These are phyloP conservation scores for Trichoderma asperelloides DNA, from an alignment of 495 filamentous ascomycete genomes.

Conservation along the genomic window DNA sequence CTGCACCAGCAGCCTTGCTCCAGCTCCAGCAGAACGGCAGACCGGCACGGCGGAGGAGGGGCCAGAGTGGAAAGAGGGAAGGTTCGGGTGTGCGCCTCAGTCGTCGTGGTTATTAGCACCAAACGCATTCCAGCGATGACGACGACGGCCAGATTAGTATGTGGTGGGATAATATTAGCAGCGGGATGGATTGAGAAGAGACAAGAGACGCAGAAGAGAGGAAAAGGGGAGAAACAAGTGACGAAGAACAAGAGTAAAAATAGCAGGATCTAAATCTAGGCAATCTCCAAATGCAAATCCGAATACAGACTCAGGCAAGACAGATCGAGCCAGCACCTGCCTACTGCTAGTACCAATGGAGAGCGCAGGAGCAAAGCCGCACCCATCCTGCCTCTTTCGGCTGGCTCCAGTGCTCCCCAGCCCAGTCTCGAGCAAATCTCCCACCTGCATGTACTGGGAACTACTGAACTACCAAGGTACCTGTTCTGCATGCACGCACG, in stretches of 20 bases:
- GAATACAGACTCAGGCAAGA: no score
- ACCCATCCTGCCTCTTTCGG: no score
- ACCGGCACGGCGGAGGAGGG: constrained; percentile 2
- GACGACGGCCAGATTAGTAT: not conserved
- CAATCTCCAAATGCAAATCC: no score
- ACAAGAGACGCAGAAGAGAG: not conserved
- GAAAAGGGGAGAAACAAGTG: not conserved
- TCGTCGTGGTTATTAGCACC: not conserved
- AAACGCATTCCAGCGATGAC: not conserved
- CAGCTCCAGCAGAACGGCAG: constrained; percentile 5
- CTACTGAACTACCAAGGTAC: no score
- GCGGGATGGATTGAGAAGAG: not conserved
- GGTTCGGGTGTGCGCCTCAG: not conserved
- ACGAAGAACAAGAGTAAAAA: not conserved
- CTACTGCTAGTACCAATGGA: no score
- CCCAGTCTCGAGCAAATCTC: no score
- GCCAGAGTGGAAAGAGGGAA: not conserved
- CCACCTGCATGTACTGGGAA: no score
- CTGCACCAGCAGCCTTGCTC: not conserved
- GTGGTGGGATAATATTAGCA: not conserved
- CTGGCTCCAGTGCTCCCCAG: no score
- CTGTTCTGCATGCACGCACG: no score
- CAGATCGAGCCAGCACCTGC: no score
- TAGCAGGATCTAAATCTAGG: not conserved
- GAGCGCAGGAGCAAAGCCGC: no score